Base-by-base conservation (phyloP, 805 yeast species). In the Novakomyces olei region DNA sequence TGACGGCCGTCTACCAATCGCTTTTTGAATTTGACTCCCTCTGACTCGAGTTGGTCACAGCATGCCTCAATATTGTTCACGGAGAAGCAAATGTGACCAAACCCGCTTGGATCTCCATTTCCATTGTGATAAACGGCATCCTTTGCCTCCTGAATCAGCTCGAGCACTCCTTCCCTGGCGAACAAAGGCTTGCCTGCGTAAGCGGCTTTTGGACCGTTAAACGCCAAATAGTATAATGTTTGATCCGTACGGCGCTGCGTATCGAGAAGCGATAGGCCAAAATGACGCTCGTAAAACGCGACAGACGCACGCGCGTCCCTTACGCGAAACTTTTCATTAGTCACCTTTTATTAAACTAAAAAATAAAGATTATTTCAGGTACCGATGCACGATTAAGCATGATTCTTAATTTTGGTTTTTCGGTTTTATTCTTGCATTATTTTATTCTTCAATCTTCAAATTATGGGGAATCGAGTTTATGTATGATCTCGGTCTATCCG, bases 81-180 rank as follows among this genome's bases (percentile, higher is more conserved):
- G 1, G 92, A 63, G 42, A 85, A 56, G 54, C 94, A 80, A 37
- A 81, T 70, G 54, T 85, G 98, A 15, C 98, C 98, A 48, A 83
- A 85, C 0, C 98, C 96, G 50, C 69, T 60, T 26, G 91, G 85
- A 34, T 73, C 80, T 5, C 62, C 69, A 50, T 88, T 85, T 37
- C 98, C 98, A 47, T 73, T 75, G 55, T 67, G 74, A 10, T 29
- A 29, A 5, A 29, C 23, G 19, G 32, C 25, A n/a, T 25, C 32
- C 12, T 29, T 25, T 15, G 16, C 27, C 36, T 51, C 52, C 53
- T 75, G 77, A 40, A 81, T 68, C 45, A 85, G 63, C 52, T 81
- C 95, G 37, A 85, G 61, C 14, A 85, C 65, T 34, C 96, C 96
- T 39, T 58, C 56, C 3, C 62, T 46, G 16, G 19, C 20, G 7